phyloP scores from a whole-genome alignment of 139 green algal genomes.

The Coelastrella sp. region DNA sequence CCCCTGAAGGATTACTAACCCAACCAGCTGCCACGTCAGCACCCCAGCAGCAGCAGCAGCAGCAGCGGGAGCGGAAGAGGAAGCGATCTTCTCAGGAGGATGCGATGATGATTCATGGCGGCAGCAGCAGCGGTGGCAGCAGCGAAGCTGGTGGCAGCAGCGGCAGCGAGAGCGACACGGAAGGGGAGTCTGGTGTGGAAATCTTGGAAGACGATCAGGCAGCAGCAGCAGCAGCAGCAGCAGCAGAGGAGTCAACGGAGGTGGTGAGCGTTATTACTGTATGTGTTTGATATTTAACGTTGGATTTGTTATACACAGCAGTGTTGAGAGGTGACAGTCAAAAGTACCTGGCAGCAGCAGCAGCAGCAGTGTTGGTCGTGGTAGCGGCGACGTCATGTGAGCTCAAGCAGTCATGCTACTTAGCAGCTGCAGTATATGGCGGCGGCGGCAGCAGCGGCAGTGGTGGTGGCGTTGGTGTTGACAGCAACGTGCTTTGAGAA shows the following conservation, averaged over 20 bases:
- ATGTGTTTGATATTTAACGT: too few relatives aligned
- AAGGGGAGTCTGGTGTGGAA: neutral
- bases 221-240: slow-evolving; percentile 32
- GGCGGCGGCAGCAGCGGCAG: too few relatives aligned
- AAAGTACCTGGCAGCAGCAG: too few relatives aligned
- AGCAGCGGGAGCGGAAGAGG: neutral
- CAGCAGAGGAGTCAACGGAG: neutral
- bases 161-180: neutral
- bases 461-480: too few relatives aligned
- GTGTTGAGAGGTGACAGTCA: too few relatives aligned
- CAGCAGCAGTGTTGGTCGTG: too few relatives aligned
- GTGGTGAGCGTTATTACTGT: too few relatives aligned
- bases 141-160: neutral
- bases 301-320: too few relatives aligned
- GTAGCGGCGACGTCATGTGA: too few relatives aligned
- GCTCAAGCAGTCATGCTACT: too few relatives aligned
- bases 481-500: too few relatives aligned
- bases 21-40: slow-evolving; percentile 30
- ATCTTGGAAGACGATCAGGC: neutral
- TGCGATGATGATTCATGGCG: neutral
- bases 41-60: neutral
- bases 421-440: too few relatives aligned
- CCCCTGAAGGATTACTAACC: neutral
- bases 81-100: neutral
- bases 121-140: neutral